phyloP scores from a whole-genome alignment of 306 rosid species.

The Prunus mume region DNA sequence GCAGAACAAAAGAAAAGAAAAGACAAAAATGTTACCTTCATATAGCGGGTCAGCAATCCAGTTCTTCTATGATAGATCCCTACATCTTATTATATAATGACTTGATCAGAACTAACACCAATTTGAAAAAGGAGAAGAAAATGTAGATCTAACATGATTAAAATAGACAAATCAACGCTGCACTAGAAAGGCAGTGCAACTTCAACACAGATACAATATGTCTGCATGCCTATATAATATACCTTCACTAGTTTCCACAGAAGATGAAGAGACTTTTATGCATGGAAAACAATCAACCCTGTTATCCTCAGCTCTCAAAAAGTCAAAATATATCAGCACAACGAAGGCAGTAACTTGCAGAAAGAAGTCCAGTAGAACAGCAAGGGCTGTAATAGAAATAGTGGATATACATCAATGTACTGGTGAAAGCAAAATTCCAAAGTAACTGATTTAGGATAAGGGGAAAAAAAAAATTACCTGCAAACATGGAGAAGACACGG shows the following conservation, averaged over 20 bases:
- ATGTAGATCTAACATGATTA: conserved; percentile 14
- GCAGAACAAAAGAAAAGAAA: not conserved
- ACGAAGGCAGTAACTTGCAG: conserved; percentile 94
- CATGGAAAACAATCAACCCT: conserved; percentile 95
- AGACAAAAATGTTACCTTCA: conserved; percentile 60
- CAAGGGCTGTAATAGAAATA: conserved; percentile 63
- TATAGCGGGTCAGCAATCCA: conserved; percentile 77
- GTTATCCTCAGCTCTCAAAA: conserved; percentile 70
- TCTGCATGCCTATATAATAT: not conserved
- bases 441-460: conserved; percentile 2
- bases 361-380: conserved; percentile 89
- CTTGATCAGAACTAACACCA: conserved; percentile 35
- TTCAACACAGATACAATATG: not conserved
- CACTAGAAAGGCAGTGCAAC: conserved; percentile 1
- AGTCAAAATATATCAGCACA: conserved; percentile 76
- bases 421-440: conserved; percentile 16
- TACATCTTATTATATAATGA: conserved; percentile 30
- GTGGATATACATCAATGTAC: conserved; percentile 3
- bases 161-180: not conserved
- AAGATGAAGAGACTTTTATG: conserved; percentile 52
- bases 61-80: conserved; percentile 52
- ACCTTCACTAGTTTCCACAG: conserved; percentile 65
- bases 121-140: conserved; percentile 7
- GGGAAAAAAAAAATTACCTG: conserved; percentile 51
- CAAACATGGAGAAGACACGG: conserved; percentile 98